Conservation (phyloP, 1,284 basidiomycete species). For the Thecaphora thlaspeos region DNA sequence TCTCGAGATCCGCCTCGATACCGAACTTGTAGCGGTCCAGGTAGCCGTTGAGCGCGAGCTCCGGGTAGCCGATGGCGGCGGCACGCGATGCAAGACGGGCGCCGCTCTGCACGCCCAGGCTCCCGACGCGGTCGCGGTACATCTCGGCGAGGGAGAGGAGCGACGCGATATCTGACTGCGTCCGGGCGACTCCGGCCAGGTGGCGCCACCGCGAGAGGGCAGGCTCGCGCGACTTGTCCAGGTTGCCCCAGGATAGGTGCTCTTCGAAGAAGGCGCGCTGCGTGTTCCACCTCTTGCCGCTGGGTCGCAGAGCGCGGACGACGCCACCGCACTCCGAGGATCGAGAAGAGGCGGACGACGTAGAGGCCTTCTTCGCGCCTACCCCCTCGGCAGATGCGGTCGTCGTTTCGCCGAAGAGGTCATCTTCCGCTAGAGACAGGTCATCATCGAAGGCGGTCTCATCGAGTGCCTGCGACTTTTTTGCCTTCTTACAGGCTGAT, state of each 20-base stretch:
- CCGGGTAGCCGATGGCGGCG: constrained; percentile 6
- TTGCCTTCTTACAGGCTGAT: constrained; percentile 14
- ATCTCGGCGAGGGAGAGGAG: constrained; percentile 16
- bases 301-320: not conserved
- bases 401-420: constrained; percentile 17
- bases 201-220: constrained; percentile 6
- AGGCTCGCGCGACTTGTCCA: constrained; percentile 15
- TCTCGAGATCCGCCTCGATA: constrained; percentile 14
- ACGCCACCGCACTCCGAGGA: constrained; percentile 1
- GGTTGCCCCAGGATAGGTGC: constrained; percentile 8
- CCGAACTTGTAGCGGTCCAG: constrained; percentile 22
- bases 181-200: constrained; percentile 6
- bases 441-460: constrained; percentile 6
- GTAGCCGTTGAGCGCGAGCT: constrained; percentile 26
- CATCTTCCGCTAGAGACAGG: constrained; percentile 13
- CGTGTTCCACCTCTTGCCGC: constrained; percentile 16
- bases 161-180: constrained; percentile 7
- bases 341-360: constrained; percentile 4
- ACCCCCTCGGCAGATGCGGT: too few species aligned
- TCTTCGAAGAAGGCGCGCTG: not conserved
- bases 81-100: constrained; percentile 5
- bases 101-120: constrained; percentile 8
- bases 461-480: constrained; percentile 1
- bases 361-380: too few species aligned
- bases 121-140: constrained; percentile 25